Percentiles rank a stretch among this genome's conserved stretches.
These are phyloP conservation scores for Aspergillus sp. DNA, from an alignment of 2,329 filamentous ascomycete species.

Conservation along the genomic window DNA sequence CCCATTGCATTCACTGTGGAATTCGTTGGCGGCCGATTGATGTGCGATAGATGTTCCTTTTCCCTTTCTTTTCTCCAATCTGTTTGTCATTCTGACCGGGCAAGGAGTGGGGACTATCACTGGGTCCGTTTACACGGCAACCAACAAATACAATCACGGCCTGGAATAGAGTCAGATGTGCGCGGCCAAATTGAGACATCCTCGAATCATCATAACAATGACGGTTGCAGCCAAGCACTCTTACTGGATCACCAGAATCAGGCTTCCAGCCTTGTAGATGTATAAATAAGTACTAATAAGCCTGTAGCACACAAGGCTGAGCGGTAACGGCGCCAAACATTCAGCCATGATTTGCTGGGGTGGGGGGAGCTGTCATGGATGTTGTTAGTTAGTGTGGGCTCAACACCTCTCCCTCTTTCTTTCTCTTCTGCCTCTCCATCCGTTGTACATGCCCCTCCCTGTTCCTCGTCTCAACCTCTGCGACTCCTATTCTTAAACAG, in stretches of 20 bases:
- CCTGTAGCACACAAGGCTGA: background rate
- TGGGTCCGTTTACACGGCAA: background rate
- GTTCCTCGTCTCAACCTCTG: background rate
- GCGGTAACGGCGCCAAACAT: background rate
- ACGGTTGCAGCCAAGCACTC: background rate
- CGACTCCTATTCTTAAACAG: background rate
- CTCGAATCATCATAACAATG: background rate
- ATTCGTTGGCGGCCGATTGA: background rate
- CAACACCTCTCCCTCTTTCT: too few relatives aligned
- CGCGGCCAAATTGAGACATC: background rate
- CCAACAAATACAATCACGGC: background rate
- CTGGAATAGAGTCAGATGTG: background rate
- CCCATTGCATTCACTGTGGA: background rate
- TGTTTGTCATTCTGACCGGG: background rate
- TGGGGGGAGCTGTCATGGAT: background rate
- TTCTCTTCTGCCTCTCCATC: background rate
- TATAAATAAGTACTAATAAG: too few relatives aligned
- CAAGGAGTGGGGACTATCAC: background rate
- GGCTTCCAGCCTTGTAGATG: background rate
- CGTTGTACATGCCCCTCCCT: background rate
- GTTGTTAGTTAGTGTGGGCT: background rate
- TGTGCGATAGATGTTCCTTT: background rate
- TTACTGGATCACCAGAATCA: background rate
- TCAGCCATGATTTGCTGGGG: background rate
- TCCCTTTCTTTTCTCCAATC: background rate